Evolutionary conservation across 2,329 filamentous ascomycete genomes (phyloP).

Genomic region (Trichophyton rubrum): DNA sequence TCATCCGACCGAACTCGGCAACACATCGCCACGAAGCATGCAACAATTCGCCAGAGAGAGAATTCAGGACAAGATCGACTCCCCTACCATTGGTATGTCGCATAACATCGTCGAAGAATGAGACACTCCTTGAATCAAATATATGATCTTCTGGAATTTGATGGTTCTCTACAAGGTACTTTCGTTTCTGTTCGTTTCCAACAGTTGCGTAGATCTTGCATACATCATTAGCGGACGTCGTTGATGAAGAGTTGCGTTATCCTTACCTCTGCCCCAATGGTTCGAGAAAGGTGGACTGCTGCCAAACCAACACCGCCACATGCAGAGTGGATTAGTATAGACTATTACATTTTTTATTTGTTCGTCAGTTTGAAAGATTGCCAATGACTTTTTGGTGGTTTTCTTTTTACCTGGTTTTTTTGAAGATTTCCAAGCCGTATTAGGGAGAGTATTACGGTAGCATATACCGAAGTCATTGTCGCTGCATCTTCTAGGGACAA

Average conservation of each 20-base stretch:
- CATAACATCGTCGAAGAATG: constrained; percentile 15
- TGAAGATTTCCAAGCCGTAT: constrained; percentile 14
- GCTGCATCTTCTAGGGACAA: constrained; percentile 20
- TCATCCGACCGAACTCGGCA: constrained; percentile 16
- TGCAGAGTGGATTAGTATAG: constrained; percentile 20
- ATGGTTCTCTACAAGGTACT: not conserved
- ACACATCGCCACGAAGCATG: constrained; percentile 20
- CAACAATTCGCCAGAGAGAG: constrained; percentile 19
- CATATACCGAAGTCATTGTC: constrained; percentile 17
- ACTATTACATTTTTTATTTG: not conserved
- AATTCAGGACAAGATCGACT: constrained; percentile 21
- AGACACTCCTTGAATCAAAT: constrained; percentile 17
- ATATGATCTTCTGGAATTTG: constrained; percentile 12
- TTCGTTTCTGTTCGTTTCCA: constrained; percentile 3
- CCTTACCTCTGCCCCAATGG: constrained; percentile 6
- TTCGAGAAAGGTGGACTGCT: constrained; percentile 15
- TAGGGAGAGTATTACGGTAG: constrained; percentile 18
- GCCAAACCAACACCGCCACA: constrained; percentile 17
- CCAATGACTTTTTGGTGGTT: not conserved
- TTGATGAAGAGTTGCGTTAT: not conserved
- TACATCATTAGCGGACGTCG: not conserved
- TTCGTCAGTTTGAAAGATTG: not conserved
- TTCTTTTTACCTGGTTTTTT: not conserved
- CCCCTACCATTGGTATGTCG: constrained; percentile 15
- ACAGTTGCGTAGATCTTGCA: constrained; percentile 13